These are phyloP conservation scores for Arthrobotrys pseudoclavata DNA, from an alignment of 2,329 filamentous ascomycete genomes.

Conservation along the genomic window DNA sequence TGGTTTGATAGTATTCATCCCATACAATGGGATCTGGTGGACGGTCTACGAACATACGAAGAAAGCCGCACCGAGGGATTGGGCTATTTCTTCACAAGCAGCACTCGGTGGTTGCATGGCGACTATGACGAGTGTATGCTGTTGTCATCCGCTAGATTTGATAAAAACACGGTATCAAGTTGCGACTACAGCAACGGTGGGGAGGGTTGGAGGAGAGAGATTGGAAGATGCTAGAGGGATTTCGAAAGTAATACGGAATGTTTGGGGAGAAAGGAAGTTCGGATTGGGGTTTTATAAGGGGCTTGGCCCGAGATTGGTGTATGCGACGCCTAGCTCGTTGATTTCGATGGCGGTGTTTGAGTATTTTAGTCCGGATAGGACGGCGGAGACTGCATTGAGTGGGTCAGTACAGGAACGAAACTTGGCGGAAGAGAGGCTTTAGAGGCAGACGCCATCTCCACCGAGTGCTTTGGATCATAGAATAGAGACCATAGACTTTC, in stretches of 20 bases:
- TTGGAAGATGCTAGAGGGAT: conserved; percentile 52
- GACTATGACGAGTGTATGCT: conserved; percentile 43
- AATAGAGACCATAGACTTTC: neutral
- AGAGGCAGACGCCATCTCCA: neutral
- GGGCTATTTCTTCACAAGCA: conserved; percentile 32
- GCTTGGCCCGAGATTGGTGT: conserved; percentile 45
- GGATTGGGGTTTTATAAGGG: conserved; percentile 57
- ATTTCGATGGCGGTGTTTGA: conserved; percentile 60
- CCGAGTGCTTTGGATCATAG: neutral
- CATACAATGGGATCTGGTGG: conserved; percentile 59
- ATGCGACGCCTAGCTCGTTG: conserved; percentile 53
- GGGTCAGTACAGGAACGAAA: neutral
- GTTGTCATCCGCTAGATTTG: conserved; percentile 54
- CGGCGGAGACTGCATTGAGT: conserved; percentile 19
- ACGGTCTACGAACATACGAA: conserved; percentile 57
- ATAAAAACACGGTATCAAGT: conserved; percentile 56
- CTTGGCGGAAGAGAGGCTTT: conserved; percentile 40
- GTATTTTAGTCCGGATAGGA: conserved; percentile 57
- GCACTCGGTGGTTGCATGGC: conserved; percentile 37
- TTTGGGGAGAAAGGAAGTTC: conserved; percentile 36
- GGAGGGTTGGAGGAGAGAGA: conserved; percentile 43
- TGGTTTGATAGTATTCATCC: conserved; percentile 52
- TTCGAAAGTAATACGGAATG: conserved; percentile 39
- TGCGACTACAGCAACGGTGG: conserved; percentile 45
- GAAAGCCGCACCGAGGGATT: conserved; percentile 36